phyloP scores from a whole-genome alignment of 176 grass and related monocot species.

The Cenchrus fungigraminus region DNA sequence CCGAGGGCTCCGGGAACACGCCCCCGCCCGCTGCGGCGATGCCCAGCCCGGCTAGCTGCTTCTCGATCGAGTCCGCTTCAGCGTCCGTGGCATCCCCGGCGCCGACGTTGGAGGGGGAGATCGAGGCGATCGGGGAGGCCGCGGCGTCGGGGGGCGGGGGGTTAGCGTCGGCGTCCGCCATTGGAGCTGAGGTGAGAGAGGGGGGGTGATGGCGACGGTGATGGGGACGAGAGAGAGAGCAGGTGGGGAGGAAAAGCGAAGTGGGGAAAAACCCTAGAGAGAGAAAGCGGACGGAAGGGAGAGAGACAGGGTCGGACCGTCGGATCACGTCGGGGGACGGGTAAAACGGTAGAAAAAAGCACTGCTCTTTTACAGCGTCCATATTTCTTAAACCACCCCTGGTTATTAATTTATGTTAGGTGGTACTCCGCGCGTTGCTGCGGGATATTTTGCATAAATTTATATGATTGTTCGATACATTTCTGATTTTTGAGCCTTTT shows the following conservation, averaged over 20 bases:
- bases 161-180: conserved; percentile 52
- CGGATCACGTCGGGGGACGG: neutral
- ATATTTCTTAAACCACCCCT: neutral
- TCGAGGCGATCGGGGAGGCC: conserved; percentile 30
- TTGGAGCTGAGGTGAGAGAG: conserved; percentile 36
- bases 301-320: neutral
- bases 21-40: conserved; percentile 23
- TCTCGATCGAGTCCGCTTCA: neutral
- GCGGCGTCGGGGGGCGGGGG: conserved; percentile 15
- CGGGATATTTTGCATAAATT: too few relatives aligned
- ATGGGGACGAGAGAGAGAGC: conserved; percentile 12
- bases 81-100: neutral
- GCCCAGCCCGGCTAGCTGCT: conserved; percentile 36
- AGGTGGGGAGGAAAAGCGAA: conserved; percentile 41
- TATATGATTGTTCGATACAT: too few relatives aligned
- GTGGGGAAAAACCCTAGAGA: conserved; percentile 45
- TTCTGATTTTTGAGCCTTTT: too few relatives aligned
- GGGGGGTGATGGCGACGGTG: conserved; percentile 14
- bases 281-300: neutral
- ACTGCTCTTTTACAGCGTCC: neutral
- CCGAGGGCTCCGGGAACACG: conserved; percentile 40
- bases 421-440: too few relatives aligned
- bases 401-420: too few relatives aligned
- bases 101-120: conserved; percentile 19
- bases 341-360: conserved; percentile 7